Percentiles rank a stretch among this genome's conserved stretches.
These are phyloP conservation scores for Chlorella sp. DNA, from an alignment of 139 green algal genomes.

Conservation along the genomic window DNA sequence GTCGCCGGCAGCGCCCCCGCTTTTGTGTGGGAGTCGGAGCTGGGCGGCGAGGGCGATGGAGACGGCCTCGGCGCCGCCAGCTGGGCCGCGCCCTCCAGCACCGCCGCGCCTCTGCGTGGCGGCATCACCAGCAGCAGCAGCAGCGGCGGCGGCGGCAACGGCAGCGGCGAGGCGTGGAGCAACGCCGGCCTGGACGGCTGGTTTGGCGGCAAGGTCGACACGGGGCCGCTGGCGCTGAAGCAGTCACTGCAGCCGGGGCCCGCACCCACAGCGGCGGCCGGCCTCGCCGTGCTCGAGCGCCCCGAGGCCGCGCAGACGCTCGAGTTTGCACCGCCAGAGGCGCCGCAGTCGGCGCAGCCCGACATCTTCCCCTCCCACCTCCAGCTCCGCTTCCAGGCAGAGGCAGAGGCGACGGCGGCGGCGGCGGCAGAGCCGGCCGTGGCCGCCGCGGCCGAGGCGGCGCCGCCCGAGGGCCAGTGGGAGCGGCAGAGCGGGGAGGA, in stretches of 20 bases:
- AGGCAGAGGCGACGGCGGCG: not conserved
- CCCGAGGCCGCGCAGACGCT: constrained; percentile 3
- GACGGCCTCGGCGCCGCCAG: not conserved
- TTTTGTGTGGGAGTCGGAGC: constrained; percentile 26
- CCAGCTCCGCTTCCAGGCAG: constrained; percentile 29
- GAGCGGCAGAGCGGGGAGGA: constrained; percentile 68
- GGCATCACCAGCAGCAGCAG: not conserved
- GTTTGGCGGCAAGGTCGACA: constrained; percentile 47
- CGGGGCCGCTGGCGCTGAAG: constrained; percentile 17
- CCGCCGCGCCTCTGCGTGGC: not conserved
- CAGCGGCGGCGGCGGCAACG: not conserved
- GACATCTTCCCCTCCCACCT: constrained; percentile 26
- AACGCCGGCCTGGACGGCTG: constrained; percentile 31
- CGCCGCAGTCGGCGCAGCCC: constrained; percentile 2
- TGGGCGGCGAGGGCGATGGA: not conserved
- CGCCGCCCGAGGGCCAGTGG: constrained; percentile 23
- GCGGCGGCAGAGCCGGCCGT: not conserved
- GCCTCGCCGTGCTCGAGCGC: constrained; percentile 15
- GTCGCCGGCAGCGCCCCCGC: not conserved
- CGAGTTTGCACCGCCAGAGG: constrained; percentile 29
- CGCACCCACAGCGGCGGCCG: not conserved
- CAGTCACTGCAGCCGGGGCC: not conserved
- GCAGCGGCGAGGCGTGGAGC: constrained; percentile 24
- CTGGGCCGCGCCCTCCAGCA: not conserved
- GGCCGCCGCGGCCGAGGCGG: not conserved